Percentiles rank a stretch among this genome's conserved stretches.
phyloP scores from a whole-genome alignment of 805 yeast species.

The Candida sphagnicola region DNA sequence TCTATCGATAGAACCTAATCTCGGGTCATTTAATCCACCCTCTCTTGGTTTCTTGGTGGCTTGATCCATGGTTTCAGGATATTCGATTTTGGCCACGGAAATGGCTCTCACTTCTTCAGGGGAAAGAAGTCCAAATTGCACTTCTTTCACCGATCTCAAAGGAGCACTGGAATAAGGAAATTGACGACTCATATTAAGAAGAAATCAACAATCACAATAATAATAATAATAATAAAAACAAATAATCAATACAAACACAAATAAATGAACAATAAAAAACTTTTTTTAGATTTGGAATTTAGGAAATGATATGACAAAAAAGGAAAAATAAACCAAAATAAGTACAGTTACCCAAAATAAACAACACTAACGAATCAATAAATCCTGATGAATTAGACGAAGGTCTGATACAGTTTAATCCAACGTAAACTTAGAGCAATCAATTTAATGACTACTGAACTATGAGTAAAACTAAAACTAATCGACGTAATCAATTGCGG shows the following conservation, averaged over 20 bases:
- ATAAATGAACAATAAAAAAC: neutral
- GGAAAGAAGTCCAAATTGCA: conserved; percentile 95
- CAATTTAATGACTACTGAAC: neutral
- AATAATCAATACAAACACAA: neutral
- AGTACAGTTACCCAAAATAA: neutral
- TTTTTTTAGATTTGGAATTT: conserved; percentile 1
- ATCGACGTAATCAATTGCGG: neutral
- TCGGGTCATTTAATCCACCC: conserved; percentile 96
- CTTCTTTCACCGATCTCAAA: conserved; percentile 94
- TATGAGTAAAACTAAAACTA: neutral
- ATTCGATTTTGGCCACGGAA: conserved; percentile 95
- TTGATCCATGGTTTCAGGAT: conserved; percentile 99
- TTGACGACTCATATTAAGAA: conserved; percentile 39
- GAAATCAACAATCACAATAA: neutral
- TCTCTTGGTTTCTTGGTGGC: conserved; percentile 91
- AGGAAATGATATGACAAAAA: neutral
- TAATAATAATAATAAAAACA: neutral
- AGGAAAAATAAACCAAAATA: neutral
- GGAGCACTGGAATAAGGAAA: conserved; percentile 98
- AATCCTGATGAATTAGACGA: neutral
- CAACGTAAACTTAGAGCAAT: neutral
- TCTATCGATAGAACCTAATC: conserved; percentile 95
- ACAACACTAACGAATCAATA: neutral
- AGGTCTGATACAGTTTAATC: too few species aligned
- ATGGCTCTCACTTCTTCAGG: conserved; percentile 97